Conservation (phyloP, 345 rosid species). For the Cardamine resedifolia region DNA sequence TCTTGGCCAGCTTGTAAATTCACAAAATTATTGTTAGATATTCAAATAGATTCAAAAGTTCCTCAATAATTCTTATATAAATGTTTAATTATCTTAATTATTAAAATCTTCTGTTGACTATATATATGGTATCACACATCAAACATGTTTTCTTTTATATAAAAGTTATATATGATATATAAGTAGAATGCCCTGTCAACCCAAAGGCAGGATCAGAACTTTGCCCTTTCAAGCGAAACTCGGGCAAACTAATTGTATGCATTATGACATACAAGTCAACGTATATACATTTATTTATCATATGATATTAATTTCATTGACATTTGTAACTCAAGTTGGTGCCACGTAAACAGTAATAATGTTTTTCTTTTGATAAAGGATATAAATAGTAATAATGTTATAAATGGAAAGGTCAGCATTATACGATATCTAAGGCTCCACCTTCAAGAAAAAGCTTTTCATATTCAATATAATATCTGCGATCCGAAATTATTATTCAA, state of each 20-base stretch:
- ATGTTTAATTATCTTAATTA: neutral
- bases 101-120: neutral
- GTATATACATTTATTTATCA: neutral
- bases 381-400: constrained; percentile 22
- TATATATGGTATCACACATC: neutral
- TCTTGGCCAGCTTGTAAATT: neutral
- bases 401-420: neutral
- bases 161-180: too few relatives aligned
- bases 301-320: constrained; percentile 2
- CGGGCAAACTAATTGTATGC: constrained; percentile 1
- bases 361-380: too few relatives aligned
- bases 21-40: neutral
- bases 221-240: constrained; percentile 36
- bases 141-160: neutral
- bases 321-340: constrained; percentile 21
- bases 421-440: neutral
- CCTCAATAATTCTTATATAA: neutral
- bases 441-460: constrained; percentile 11
- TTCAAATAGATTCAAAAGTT: neutral
- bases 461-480: constrained; percentile 3
- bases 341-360: constrained; percentile 28
- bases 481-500: neutral
- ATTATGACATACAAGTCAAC: constrained; percentile 20
- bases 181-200: constrained; percentile 15
- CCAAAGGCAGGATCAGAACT: constrained; percentile 1